Evolutionary conservation across 2,329 filamentous ascomycete species (phyloP), one percentile per base, ranked within the genome.

Genomic region (Teratosphaeria gauchensis): DNA sequence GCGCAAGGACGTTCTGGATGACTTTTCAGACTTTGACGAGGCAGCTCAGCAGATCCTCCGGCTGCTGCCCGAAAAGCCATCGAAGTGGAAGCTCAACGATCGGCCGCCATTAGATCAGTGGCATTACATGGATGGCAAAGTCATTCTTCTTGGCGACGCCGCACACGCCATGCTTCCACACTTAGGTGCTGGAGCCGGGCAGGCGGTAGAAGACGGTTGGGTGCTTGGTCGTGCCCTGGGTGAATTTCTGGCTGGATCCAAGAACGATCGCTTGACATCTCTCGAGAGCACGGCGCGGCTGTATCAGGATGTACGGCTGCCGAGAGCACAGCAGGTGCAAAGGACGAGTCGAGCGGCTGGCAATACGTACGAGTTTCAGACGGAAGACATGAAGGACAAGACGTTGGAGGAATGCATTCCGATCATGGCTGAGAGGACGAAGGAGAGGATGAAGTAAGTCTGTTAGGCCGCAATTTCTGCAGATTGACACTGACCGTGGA

Each of bases 131-230:
- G 62, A 59, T 4, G 74, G 73, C 2, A 71, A 73, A 42, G 72
- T 78, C 11, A 69, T 75, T 0, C 74, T 86, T 1, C 69, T 83
- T 0, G 84, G 84, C 14, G 84, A 87, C 65, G 83, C 84, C 0
- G 84, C 84, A 0, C 84, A 87, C 66, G 83, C 83, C 0, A 81
- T 81, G 46, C 81, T 82, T 0, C 84, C 84, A 14, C 64, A 70
- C 78, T 2, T 65, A 79, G 51, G 70, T 0, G 56, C 56, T 35
- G 56, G 56, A 16, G 76, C 76, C 4, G 76, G 73, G 0, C 77
- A 77, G 60, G 75, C 76, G 0, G 68, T 78, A 62, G 73, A 78
- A 62, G 76, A 78, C 64, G 75, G 72, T 3, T 78, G 74, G 74
- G 71, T 78, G 28, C 69, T 78, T 1, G 74, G 74, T 8, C 69